Conservation (phyloP, 2,329 filamentous ascomycete genomes). For the Venturia oleaginea region DNA sequence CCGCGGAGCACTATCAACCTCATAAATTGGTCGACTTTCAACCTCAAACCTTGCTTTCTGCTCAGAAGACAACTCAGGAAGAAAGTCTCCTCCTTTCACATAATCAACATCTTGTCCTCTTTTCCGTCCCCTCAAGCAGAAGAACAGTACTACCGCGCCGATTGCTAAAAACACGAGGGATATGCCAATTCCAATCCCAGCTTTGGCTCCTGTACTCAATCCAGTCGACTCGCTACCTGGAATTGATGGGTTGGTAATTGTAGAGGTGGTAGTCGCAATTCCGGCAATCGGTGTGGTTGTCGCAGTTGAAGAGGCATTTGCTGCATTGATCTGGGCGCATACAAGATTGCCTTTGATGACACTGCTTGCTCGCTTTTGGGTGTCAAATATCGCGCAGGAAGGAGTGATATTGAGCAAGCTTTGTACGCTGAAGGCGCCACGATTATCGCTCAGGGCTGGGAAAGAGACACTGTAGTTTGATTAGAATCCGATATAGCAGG, state of each 20-base stretch:
- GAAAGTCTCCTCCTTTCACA: neutral
- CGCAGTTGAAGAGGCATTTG: constrained; percentile 23
- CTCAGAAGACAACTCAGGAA: neutral
- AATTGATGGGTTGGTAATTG: neutral
- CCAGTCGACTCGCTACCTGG: neutral
- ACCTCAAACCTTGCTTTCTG: neutral
- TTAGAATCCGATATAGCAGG: neutral
- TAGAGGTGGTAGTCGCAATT: neutral
- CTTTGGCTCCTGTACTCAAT: neutral
- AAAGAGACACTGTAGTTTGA: constrained; percentile 54
- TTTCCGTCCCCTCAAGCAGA: neutral
- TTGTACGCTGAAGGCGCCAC: constrained; percentile 43
- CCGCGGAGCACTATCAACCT: neutral
- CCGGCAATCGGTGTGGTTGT: neutral
- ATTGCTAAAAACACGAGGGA: neutral
- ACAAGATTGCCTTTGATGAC: constrained; percentile 35
- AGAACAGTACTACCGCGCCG: neutral
- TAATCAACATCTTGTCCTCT: neutral
- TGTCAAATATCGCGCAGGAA: constrained; percentile 33
- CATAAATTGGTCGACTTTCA: neutral
- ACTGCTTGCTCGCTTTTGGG: constrained; percentile 30
- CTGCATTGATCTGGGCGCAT: constrained; percentile 31
- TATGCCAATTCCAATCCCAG: neutral
- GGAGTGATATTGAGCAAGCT: constrained; percentile 32
- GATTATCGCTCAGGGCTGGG: constrained; percentile 42